Base-by-base conservation (phyloP, 495 filamentous ascomycete genomes). In the Penicillium arizonense region DNA sequence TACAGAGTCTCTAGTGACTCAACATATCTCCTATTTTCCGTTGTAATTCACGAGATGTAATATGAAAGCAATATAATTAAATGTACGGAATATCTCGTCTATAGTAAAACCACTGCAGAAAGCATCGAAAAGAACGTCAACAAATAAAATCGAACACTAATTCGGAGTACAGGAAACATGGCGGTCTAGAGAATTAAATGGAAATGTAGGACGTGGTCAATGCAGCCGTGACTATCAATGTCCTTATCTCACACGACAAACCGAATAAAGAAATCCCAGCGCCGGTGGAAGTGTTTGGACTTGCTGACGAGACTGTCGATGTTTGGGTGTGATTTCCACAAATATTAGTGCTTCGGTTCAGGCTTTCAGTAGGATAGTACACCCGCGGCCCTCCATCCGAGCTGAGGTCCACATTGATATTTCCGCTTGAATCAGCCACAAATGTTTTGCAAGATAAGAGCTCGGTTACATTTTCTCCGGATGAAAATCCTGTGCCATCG, bases 351-450 rank as follows among this genome's bases (percentile, higher is more conserved):
- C 53, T 56, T 28, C 34, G 42, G 16, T 52, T 56, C 18, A 60
- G 34, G 30, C 57, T 56, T 33, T 47, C 52, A 43, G 51, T 50
- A 42, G 56, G 56, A 47, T 59, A 59, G 28, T 45, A 59, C 41
- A 59, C 56, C 46, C 52, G 40, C 30, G 56, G 56, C 6, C 56
- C 56, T 40, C 56, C 56, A 51, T 59, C 56, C 39, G 45, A 55
- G 47, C 48, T 56, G 37, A 59, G 52, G 36, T 44, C 48, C 39
- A 59, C 56, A 34, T 50, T 23, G 21, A 59, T 7, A 52, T 56
- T 47, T 33, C 56, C 56, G 13, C 32, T 48, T 37, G 40, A 46
- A 59, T 59, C 56, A 18, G 52, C 47, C 20, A 51, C 12, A 36
- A 36, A 33, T 28, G 45, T 41, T 44, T 44, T 52, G 47, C 56